These are phyloP conservation scores for Pythium biforme DNA, from an alignment of 352 stramenopile species.

Conservation along the genomic window DNA sequence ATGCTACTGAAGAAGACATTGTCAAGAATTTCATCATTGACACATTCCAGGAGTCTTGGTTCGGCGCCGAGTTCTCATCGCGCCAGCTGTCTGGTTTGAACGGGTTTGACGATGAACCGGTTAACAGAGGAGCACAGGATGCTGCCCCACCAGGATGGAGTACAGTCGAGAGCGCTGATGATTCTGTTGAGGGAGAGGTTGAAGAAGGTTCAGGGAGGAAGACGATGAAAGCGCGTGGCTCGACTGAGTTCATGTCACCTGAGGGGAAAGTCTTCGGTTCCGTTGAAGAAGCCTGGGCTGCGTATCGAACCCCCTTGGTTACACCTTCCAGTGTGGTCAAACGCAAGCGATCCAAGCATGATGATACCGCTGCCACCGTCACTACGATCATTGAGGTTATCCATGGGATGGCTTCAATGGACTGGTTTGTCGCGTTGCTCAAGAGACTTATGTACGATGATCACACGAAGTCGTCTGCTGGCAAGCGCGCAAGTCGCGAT, in stretches of 20 bases:
- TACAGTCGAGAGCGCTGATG: constrained; percentile 17
- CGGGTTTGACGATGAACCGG: constrained; percentile 40
- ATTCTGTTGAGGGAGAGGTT: neutral
- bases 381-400: constrained; percentile 78
- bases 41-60: constrained; percentile 87
- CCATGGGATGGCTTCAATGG: constrained; percentile 61
- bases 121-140: neutral
- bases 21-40: constrained; percentile 88
- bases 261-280: constrained; percentile 50
- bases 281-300: constrained; percentile 60
- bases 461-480: constrained; percentile 19
- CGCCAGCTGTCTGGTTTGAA: constrained; percentile 33
- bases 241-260: constrained; percentile 49
- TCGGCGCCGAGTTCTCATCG: constrained; percentile 56
- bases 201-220: constrained; percentile 3
- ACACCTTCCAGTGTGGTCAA: constrained; percentile 66
- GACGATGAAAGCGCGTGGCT: neutral
- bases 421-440: constrained; percentile 74
- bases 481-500: constrained; percentile 34
- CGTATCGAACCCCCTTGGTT: constrained; percentile 49
- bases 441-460: constrained; percentile 52
- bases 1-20: constrained; percentile 60
- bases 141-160: constrained; percentile 58
- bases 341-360: constrained; percentile 55
- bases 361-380: constrained; percentile 59